phyloP scores from a whole-genome alignment of 257 asterid genomes.

The Penstemon eatonii region DNA sequence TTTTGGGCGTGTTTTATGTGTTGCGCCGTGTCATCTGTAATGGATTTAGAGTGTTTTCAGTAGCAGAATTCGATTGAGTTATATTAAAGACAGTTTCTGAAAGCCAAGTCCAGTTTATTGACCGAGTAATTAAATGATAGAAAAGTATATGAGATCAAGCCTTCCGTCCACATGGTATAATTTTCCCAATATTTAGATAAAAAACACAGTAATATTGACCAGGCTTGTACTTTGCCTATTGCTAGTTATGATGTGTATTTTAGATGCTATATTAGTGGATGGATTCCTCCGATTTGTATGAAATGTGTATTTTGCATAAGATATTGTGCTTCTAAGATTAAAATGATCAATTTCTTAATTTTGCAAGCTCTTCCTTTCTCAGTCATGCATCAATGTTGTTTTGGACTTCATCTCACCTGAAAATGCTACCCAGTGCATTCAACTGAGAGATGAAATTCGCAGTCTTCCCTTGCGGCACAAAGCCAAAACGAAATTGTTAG shows the following conservation, averaged over 20 bases:
- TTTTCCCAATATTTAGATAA: slow-evolving; percentile 16
- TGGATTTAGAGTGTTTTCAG: neutral
- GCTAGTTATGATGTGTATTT: slow-evolving; percentile 3
- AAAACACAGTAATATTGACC: neutral
- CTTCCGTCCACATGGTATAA: neutral
- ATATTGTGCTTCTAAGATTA: slow-evolving; percentile 10
- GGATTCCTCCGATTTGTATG: slow-evolving; percentile 1
- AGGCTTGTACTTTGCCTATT: slow-evolving; percentile 8
- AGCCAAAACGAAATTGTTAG: slow-evolving; percentile 69
- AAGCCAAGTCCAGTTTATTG: neutral
- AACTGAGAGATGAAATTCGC: slow-evolving; percentile 79
- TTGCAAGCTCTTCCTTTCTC: slow-evolving; percentile 34
- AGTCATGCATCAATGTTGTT: slow-evolving; percentile 80
- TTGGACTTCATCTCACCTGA: slow-evolving; percentile 96
- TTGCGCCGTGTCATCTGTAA: slow-evolving; percentile 3
- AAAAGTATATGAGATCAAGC: neutral
- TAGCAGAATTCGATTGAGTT: neutral
- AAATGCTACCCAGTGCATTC: slow-evolving; percentile 69
- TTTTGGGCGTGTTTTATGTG: slow-evolving; percentile 3
- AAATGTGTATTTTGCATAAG: slow-evolving; percentile 7
- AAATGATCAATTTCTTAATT: slow-evolving; percentile 21
- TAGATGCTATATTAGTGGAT: neutral
- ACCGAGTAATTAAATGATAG: neutral
- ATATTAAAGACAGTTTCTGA: slow-evolving; percentile 11
- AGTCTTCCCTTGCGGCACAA: slow-evolving; percentile 76